These are phyloP conservation scores for Lablab purpureus DNA, from an alignment of 306 rosid species.

Conservation along the genomic window DNA sequence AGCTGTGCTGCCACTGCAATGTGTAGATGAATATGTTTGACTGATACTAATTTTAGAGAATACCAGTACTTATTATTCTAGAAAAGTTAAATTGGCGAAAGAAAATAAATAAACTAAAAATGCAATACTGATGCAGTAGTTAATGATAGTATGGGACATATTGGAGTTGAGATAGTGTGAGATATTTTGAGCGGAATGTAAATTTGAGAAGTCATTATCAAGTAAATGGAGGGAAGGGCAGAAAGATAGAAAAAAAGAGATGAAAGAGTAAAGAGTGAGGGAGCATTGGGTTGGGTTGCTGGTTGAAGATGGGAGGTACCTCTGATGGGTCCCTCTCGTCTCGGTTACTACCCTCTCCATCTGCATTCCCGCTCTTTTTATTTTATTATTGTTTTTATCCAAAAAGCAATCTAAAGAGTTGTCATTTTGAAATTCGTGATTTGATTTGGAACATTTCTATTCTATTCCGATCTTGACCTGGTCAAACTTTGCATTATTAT, in stretches of 20 bases:
- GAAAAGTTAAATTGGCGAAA: background rate
- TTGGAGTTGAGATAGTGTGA: background rate
- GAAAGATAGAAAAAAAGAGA: background rate
- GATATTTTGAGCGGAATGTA: background rate
- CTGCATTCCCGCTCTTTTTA: conserved; percentile 52
- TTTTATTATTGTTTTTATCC: background rate
- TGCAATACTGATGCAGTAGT: too few species aligned
- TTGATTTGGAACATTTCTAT: background rate
- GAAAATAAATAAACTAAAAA: background rate
- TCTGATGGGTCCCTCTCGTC: conserved; percentile 38
- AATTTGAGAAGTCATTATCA: background rate
- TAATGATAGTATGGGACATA: background rate
- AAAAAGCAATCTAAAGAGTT: conserved; percentile 23
- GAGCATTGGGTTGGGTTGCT: background rate
- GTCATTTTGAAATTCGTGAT: conserved; percentile 47
- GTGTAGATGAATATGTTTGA: background rate
- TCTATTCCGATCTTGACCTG: conserved; percentile 27
- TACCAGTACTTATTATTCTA: background rate
- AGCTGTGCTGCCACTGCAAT: too few species aligned
- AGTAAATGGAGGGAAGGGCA: background rate
- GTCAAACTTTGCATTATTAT: conserved; percentile 12
- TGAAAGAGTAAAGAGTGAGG: background rate
- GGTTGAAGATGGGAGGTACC: background rate
- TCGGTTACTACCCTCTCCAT: conserved; percentile 32
- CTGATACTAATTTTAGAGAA: background rate